phyloP scores from a whole-genome alignment of 2,329 filamentous ascomycete genomes.

The Keithomyces neogunnii region DNA sequence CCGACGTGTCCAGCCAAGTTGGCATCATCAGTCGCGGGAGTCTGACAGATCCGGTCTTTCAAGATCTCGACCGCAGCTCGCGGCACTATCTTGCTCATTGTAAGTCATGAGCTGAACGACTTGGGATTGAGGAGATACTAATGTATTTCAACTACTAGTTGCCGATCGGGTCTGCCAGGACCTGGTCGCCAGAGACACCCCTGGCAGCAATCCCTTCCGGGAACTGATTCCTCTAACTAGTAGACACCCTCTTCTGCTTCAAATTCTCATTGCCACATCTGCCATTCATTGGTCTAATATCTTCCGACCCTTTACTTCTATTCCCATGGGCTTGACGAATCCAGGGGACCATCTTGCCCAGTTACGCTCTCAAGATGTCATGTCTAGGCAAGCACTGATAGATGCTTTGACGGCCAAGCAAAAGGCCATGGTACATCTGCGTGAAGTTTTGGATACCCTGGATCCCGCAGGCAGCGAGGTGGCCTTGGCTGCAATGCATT shows the following conservation, averaged over 20 bases:
- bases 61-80: slow-evolving; percentile 38
- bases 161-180: slow-evolving; percentile 43
- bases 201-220: slow-evolving; percentile 37
- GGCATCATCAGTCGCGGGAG: slow-evolving; percentile 10
- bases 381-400: slow-evolving; percentile 31
- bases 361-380: slow-evolving; percentile 28
- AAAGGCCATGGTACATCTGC: slow-evolving; percentile 35
- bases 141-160: slow-evolving; percentile 23
- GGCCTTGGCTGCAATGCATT: slow-evolving; percentile 38
- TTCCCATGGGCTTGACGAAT: slow-evolving; percentile 22
- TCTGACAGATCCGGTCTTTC: slow-evolving; percentile 46
- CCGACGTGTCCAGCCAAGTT: background rate
- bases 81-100: slow-evolving; percentile 43
- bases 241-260: slow-evolving; percentile 35
- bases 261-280: slow-evolving; percentile 40
- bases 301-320: slow-evolving; percentile 24
- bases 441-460: slow-evolving; percentile 28
- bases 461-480: slow-evolving; percentile 35
- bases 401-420: slow-evolving; percentile 40
- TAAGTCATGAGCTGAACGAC: slow-evolving; percentile 20
- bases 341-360: slow-evolving; percentile 27
- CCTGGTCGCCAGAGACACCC: slow-evolving; percentile 39
- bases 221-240: slow-evolving; percentile 39
- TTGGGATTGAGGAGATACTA: slow-evolving; percentile 13
- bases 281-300: slow-evolving; percentile 41